Evolutionary conservation across 2,329 filamentous ascomycete species (phyloP).

Genomic region (Chalaropsis ovoidea): DNA sequence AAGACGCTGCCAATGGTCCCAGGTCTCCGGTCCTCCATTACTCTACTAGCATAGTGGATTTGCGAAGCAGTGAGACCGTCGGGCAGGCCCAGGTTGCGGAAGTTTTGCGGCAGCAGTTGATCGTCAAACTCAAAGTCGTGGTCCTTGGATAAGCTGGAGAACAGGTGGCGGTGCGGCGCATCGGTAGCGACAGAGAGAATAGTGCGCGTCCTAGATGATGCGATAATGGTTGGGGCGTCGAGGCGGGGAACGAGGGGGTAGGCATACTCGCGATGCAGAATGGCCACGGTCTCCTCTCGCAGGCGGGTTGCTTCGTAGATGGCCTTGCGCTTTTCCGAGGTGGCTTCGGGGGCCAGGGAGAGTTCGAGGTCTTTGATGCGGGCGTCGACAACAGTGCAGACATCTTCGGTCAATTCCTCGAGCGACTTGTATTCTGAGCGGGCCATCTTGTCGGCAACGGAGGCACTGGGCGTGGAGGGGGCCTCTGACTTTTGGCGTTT

Average conservation of each 20-base stretch:
- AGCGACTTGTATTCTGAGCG: conserved; percentile 48
- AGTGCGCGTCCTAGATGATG: conserved; percentile 31
- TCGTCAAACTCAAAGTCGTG: conserved; percentile 28
- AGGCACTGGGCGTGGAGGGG: conserved; percentile 31
- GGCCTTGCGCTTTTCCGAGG: conserved; percentile 24
- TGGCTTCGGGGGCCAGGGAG: conserved; percentile 29
- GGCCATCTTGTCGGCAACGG: conserved; percentile 46
- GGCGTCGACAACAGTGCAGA: conserved; percentile 41
- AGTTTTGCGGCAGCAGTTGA: conserved; percentile 32
- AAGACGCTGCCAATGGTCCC: conserved; percentile 62
- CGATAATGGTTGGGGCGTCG: conserved; percentile 10
- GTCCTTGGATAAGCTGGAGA: conserved; percentile 61
- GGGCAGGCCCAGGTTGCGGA: conserved; percentile 59
- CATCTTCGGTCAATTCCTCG: conserved; percentile 54
- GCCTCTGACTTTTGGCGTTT: conserved; percentile 53
- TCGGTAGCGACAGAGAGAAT: conserved; percentile 70
- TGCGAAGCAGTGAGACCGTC: conserved; percentile 53
- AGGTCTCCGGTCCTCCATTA: conserved; percentile 31
- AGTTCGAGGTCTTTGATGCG: conserved; percentile 41
- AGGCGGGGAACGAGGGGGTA: conserved; percentile 34
- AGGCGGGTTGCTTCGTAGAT: conserved; percentile 18
- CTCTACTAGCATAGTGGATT: conserved; percentile 34
- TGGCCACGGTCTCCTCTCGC: conserved; percentile 46
- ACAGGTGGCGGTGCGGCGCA: conserved; percentile 65
- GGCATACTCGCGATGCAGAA: conserved; percentile 52